These are phyloP conservation scores for Centaurea solstitialis DNA, from an alignment of 129 eudicot species.

Conservation along the genomic window DNA sequence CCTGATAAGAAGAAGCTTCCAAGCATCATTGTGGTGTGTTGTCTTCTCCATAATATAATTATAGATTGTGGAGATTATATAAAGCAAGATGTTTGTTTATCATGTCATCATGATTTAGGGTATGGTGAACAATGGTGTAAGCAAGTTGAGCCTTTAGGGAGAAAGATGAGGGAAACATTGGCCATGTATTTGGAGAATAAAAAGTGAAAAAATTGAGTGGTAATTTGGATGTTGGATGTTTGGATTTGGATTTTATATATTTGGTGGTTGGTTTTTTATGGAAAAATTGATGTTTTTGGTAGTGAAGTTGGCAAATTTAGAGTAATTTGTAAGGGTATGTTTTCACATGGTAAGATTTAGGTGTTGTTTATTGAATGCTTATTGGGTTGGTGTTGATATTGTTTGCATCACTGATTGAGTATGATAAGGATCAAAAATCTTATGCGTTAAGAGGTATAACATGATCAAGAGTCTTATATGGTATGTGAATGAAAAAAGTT, in stretches of 20 bases:
- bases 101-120: constrained; percentile 74
- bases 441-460: no score
- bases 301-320: neutral
- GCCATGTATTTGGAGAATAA: constrained; percentile 47
- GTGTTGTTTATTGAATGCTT: no score
- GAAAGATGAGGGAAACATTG: constrained; percentile 53
- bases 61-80: constrained; percentile 83
- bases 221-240: neutral
- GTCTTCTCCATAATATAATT: constrained; percentile 92
- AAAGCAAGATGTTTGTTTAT: constrained; percentile 55
- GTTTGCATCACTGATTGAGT: no score
- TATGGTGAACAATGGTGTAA: constrained; percentile 59
- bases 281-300: neutral
- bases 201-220: constrained; percentile 14
- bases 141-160: constrained; percentile 69
- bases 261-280: neutral
- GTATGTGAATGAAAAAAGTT: no score
- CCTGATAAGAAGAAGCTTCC: constrained; percentile 96
- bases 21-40: constrained; percentile 82
- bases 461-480: no score
- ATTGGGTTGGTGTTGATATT: no score
- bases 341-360: no score
- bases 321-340: no score
- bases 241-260: neutral
- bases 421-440: no score